These are phyloP conservation scores for Vitis hybrid DNA, from an alignment of 177 flowering plant species.

Conservation along the genomic window DNA sequence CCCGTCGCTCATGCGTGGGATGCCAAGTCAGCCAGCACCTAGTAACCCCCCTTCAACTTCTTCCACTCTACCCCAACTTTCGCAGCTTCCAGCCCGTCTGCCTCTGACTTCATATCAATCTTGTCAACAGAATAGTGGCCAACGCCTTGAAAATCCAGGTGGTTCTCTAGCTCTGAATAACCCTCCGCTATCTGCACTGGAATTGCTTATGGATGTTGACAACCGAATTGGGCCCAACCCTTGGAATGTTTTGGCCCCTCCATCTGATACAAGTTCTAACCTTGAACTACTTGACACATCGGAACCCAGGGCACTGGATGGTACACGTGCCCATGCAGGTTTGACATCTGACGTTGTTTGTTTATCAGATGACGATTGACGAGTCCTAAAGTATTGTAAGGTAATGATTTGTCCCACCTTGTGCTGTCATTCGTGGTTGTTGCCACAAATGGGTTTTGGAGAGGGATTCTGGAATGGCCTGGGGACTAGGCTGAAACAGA, in stretches of 20 bases:
- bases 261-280: conserved; percentile 6
- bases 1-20: conserved; percentile 8
- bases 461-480: not conserved
- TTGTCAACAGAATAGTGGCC: conserved; percentile 13
- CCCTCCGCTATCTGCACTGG: conserved; percentile 10
- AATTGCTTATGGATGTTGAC: conserved; percentile 24
- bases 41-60: conserved; percentile 14
- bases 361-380: conserved; percentile 60
- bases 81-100: conserved; percentile 16
- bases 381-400: not conserved
- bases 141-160: conserved; percentile 12
- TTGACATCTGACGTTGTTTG: conserved; percentile 34
- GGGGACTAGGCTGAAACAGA: not conserved
- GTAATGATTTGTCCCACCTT: no score
- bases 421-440: no score
- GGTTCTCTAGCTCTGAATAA: conserved; percentile 6
- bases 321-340: conserved; percentile 6
- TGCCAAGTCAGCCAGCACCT: conserved; percentile 25
- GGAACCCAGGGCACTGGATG: conserved; percentile 7
- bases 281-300: not conserved
- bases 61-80: conserved; percentile 3
- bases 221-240: conserved; percentile 14
- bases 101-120: conserved; percentile 7
- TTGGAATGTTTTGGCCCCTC: conserved; percentile 9
- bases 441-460: no score